Percentiles rank a stretch among this genome's conserved stretches.
Evolutionary conservation across 2,329 filamentous ascomycete species (phyloP).

Genomic region (Lomentospora prolificans): DNA sequence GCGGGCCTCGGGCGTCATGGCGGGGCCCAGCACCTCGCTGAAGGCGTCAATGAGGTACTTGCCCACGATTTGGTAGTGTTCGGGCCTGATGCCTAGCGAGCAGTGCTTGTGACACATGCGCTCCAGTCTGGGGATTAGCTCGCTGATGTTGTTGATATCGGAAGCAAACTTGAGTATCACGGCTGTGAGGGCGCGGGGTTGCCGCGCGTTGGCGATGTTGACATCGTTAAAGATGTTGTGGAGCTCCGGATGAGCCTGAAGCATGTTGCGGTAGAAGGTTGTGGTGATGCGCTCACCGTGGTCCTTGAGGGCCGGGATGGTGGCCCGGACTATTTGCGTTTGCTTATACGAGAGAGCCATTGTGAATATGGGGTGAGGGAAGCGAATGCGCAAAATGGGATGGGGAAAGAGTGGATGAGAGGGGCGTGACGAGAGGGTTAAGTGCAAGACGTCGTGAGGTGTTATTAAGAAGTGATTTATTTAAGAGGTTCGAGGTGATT

Average conservation of each 20-base stretch:
- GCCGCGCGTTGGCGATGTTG: conserved; percentile 25
- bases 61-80: conserved; percentile 63
- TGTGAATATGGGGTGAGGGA: conserved; percentile 13
- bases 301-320: conserved; percentile 57
- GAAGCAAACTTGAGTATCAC: conserved; percentile 59
- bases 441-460: background rate
- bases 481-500: no score
- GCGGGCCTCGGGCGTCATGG: conserved; percentile 53
- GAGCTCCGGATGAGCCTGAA: conserved; percentile 54
- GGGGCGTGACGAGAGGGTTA: background rate
- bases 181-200: conserved; percentile 24
- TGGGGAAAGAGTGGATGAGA: background rate
- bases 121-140: conserved; percentile 43
- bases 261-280: conserved; percentile 63
- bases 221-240: conserved; percentile 57
- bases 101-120: conserved; percentile 63
- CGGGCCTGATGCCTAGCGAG: conserved; percentile 55
- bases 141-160: conserved; percentile 55
- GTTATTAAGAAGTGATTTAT: background rate
- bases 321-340: conserved; percentile 56
- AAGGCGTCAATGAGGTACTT: conserved; percentile 60
- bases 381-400: background rate
- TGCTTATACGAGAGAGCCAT: conserved; percentile 43
- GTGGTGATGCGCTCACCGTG: conserved; percentile 60
- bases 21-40: conserved; percentile 53